phyloP scores from a whole-genome alignment of 768 basidiomycete genomes.

The Leccinum imitatum region DNA sequence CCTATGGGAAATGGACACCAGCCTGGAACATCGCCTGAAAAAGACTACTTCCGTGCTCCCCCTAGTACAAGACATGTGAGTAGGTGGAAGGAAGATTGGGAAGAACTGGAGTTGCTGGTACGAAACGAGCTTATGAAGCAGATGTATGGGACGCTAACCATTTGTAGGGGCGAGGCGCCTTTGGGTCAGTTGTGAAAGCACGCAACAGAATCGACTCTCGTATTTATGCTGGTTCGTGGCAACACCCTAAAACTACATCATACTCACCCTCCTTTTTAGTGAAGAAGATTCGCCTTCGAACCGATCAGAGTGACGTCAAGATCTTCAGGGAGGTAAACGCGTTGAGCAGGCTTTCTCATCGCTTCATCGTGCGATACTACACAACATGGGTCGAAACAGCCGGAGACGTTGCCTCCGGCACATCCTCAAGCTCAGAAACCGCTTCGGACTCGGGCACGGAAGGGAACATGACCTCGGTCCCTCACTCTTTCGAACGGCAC shows the following conservation, averaged over 20 bases:
- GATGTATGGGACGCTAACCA: not conserved
- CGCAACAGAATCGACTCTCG: constrained; percentile 83
- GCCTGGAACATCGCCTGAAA: constrained; percentile 58
- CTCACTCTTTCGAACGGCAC: constrained; percentile 39
- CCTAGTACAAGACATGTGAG: constrained; percentile 54
- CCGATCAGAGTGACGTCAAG: constrained; percentile 76
- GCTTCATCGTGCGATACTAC: constrained; percentile 89
- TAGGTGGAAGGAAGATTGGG: constrained; percentile 92
- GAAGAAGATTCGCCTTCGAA: constrained; percentile 85
- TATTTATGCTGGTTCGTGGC: constrained; percentile 70
- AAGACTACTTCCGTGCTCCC: constrained; percentile 53
- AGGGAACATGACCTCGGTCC: constrained; percentile 58
- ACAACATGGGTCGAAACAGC: constrained; percentile 86
- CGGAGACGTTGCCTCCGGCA: constrained; percentile 48
- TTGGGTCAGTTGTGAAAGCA: constrained; percentile 95
- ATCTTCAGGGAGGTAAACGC: constrained; percentile 92
- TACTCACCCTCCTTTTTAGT: constrained; percentile 41
- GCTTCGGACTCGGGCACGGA: constrained; percentile 39
- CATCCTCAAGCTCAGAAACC: constrained; percentile 46
- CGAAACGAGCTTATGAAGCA: not conserved
- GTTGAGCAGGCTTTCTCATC: constrained; percentile 82
- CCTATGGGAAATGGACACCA: constrained; percentile 43
- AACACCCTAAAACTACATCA: not conserved
- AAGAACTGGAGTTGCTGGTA: constrained; percentile 84
- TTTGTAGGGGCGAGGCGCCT: constrained; percentile 78